phyloP scores from a whole-genome alignment of 208 protist genomes.

The Leishmania amazonensis region DNA sequence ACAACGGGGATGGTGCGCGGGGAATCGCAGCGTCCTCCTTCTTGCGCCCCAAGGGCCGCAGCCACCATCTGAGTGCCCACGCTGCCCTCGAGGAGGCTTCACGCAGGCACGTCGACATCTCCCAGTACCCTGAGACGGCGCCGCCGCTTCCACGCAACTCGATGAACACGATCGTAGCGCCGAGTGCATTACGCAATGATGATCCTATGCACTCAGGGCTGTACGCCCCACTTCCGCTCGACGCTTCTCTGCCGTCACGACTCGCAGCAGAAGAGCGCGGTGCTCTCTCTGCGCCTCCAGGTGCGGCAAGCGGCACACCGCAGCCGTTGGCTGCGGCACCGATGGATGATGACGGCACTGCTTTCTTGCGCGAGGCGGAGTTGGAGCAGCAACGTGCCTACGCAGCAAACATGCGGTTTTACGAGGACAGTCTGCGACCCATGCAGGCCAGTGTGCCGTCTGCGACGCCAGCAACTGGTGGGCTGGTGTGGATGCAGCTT shows the following conservation, averaged over 20 bases:
- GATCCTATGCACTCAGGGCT: conserved; percentile 14
- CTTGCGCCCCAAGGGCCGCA: conserved; percentile 20
- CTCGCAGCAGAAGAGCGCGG: conserved; percentile 12
- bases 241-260: conserved; percentile 29
- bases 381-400: conserved; percentile 42
- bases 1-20: not conserved
- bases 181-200: conserved; percentile 1
- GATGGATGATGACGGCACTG: conserved; percentile 51
- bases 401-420: conserved; percentile 67
- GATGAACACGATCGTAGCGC: conserved; percentile 45
- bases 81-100: conserved; percentile 44
- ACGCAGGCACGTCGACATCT: conserved; percentile 38
- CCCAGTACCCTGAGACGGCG: conserved; percentile 32
- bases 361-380: conserved; percentile 66
- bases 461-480: conserved; percentile 5
- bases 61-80: conserved; percentile 30
- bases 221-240: conserved; percentile 32
- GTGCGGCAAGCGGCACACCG: not conserved
- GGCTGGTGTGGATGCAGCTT: conserved; percentile 81
- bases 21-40: conserved; percentile 12
- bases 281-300: not conserved
- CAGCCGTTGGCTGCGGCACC: not conserved
- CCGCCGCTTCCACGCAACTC: conserved; percentile 58
- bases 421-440: conserved; percentile 43
- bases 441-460: not conserved